Conservation (phyloP, 2,329 filamentous ascomycete species). For the Phaeosphaeria sp. region DNA sequence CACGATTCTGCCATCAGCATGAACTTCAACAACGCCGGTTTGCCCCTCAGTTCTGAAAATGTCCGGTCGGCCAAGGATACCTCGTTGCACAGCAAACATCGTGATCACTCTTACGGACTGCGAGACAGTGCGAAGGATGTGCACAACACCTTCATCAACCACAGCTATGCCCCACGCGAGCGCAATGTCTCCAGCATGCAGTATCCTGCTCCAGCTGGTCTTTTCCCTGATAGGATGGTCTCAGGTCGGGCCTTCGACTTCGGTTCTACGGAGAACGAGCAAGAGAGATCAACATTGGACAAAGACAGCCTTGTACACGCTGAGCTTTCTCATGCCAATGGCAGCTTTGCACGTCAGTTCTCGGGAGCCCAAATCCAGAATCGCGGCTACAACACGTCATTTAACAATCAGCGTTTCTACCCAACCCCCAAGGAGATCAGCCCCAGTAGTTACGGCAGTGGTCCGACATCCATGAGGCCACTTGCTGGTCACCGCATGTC, state of each 20-base stretch:
- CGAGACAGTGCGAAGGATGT: slow-evolving; percentile 15
- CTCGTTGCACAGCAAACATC: slow-evolving; percentile 12
- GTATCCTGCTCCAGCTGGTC: slow-evolving; percentile 16
- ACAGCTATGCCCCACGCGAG: slow-evolving; percentile 17
- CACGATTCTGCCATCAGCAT: slow-evolving; percentile 40
- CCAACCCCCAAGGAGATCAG: slow-evolving; percentile 29
- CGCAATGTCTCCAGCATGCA: slow-evolving; percentile 19
- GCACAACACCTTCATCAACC: slow-evolving; percentile 19
- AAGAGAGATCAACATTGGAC: slow-evolving; percentile 18
- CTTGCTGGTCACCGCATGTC: slow-evolving; percentile 36
- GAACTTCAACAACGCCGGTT: slow-evolving; percentile 25
- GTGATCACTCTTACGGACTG: slow-evolving; percentile 22
- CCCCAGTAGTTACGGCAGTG: slow-evolving; percentile 10
- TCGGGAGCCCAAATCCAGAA: slow-evolving; percentile 36
- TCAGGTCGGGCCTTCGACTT: slow-evolving; percentile 13
- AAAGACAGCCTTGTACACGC: slow-evolving; percentile 20
- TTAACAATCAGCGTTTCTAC: slow-evolving; percentile 35
- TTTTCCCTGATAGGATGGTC: slow-evolving; percentile 17
- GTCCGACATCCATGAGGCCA: slow-evolving; percentile 18
- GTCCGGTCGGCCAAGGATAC: slow-evolving; percentile 20
- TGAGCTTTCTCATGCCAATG: slow-evolving; percentile 14
- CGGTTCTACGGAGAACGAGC: slow-evolving; percentile 17
- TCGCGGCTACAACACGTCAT: slow-evolving; percentile 26
- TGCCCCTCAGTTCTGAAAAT: slow-evolving; percentile 33
- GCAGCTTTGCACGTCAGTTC: slow-evolving; percentile 22